Evolutionary conservation across 2,329 filamentous ascomycete genomes (phyloP).

Genomic region (Tolypocladium album): DNA sequence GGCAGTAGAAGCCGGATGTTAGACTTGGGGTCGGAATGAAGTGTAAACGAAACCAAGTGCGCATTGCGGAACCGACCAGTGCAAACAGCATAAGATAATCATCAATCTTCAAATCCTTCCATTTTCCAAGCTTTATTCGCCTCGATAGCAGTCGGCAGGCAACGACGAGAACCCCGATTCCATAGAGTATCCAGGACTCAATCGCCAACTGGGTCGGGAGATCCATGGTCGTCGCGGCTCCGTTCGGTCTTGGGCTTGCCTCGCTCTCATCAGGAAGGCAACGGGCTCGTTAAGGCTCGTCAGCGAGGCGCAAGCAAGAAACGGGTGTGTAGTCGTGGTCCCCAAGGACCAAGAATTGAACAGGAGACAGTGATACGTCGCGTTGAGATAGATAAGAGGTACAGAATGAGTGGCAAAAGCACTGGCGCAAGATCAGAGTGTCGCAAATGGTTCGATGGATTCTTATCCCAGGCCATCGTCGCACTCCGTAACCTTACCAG

Average conservation of each 20-base stretch:
- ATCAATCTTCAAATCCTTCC: constrained; percentile 39
- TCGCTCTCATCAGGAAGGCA: neutral
- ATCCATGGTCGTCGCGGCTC: constrained; percentile 10
- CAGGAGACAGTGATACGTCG: neutral
- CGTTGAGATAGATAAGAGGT: neutral
- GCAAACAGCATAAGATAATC: constrained; percentile 47
- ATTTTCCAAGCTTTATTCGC: constrained; percentile 28
- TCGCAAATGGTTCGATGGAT: neutral
- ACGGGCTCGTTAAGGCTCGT: neutral
- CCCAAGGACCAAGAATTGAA: neutral
- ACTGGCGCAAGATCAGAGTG: neutral
- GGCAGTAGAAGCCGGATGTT: neutral
- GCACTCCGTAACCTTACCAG: neutral
- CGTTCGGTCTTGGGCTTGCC: neutral
- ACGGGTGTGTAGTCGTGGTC: neutral
- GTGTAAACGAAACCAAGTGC: too few relatives aligned
- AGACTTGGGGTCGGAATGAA: neutral
- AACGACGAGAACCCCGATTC: constrained; percentile 14
- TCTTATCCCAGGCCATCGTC: neutral
- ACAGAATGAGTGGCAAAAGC: neutral
- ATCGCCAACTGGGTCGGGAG: constrained; percentile 12
- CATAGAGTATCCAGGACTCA: constrained; percentile 20
- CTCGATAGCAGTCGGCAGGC: constrained; percentile 16
- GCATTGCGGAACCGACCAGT: constrained; percentile 21
- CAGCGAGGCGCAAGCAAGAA: neutral